Base-by-base conservation (phyloP, 2,329 filamentous ascomycete species). In the Fusarium nelsonii region DNA sequence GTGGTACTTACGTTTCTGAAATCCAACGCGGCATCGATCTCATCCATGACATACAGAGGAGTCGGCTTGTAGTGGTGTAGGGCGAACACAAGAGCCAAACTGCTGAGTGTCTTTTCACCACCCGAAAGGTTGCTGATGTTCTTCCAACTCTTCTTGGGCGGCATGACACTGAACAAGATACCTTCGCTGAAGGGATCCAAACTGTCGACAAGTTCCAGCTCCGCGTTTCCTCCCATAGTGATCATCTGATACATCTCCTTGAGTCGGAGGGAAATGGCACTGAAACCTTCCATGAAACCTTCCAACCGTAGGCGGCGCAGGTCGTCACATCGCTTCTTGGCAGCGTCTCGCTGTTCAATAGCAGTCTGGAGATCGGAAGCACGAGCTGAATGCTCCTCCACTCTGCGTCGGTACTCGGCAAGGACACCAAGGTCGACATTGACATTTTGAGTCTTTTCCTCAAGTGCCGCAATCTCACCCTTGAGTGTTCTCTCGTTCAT, bases 161-260 rank as follows among this genome's bases (percentile, higher is more conserved):
- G 97, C 96, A 99, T 99, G 71, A 99, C 97, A 58, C 91, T 95
- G 84, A 99, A 99, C 48, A 97, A 79, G 67, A 99, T 98, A 28
- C 96, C 96, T 80, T 99, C 96, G 8, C 92, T 94, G 84, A 99
- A 99, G 0, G 96, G 96, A 78, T 99, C 97, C 4, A 99, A 84
- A 18, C 91, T 95, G 82, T 99, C 96, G 40, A 99, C 96, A 26
- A 99, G 89, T 80, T 99, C 97, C 14, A 99, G 88, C 82, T 99
- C 96, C 0, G 96, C 96, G 75, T 99, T 99, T 58, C 96, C 96
- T 65, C 96, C 96, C 94, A 99, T 98, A 23, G 96, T 99, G 78
- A 99, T 99, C 94, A 99, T 97, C 79, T 99, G 96, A 82, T 99
- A 99, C 96, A 99, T 99, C 77, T 99, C 96, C 84, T 99, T 99